Evolutionary conservation across 169 alveolate species (phyloP).

Genomic region (Plasmodium malariae): DNA sequence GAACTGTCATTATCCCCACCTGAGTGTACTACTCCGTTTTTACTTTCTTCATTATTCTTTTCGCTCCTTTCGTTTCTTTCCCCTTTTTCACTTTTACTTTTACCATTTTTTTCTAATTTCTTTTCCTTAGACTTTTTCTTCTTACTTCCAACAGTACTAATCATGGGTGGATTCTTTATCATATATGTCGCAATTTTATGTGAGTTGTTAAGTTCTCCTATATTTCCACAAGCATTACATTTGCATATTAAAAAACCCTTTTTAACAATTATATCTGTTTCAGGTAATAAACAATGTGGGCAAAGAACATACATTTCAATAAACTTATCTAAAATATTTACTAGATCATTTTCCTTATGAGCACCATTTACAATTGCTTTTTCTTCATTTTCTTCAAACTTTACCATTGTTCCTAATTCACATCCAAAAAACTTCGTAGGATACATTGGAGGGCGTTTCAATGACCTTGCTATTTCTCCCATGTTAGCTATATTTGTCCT

Average conservation of each 20-base stretch:
- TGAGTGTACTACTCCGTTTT: conserved; percentile 78
- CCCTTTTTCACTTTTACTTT: conserved; percentile 69
- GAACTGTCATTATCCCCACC: conserved; percentile 46
- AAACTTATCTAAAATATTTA: conserved; percentile 96
- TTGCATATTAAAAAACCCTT: conserved; percentile 90
- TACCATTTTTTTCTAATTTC: conserved; percentile 76
- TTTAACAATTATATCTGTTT: conserved; percentile 94
- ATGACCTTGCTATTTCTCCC: conserved; percentile 97
- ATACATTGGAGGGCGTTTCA: conserved; percentile 92
- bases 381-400: conserved; percentile 95
- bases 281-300: conserved; percentile 98
- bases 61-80: conserved; percentile 38
- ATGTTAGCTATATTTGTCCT: conserved; percentile 97
- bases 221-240: conserved; percentile 99
- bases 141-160: conserved; percentile 75
- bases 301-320: conserved; percentile 98
- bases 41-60: conserved; percentile 67
- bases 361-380: conserved; percentile 97
- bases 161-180: conserved; percentile 95
- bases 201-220: conserved; percentile 93
- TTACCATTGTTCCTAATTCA: conserved; percentile 96
- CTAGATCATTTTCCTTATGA: conserved; percentile 93
- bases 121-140: conserved; percentile 75
- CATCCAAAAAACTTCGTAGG: conserved; percentile 96
- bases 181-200: conserved; percentile 97